These are phyloP conservation scores for Saraca asoca DNA, from an alignment of 331 rosid genomes.

Conservation along the genomic window DNA sequence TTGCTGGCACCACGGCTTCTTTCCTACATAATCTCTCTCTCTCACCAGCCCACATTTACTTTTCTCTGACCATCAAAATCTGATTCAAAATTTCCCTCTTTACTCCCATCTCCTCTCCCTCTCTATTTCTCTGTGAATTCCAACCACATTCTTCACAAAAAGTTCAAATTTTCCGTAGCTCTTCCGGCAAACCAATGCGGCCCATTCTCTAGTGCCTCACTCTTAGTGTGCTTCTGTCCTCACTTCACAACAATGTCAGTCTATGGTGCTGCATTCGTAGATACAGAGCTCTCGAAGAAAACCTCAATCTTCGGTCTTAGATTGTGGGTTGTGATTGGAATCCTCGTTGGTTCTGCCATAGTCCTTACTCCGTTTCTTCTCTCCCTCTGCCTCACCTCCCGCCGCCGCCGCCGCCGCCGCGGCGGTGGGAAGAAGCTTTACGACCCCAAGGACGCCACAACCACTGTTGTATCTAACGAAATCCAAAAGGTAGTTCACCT, in stretches of 20 bases:
- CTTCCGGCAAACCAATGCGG: conserved; percentile 37
- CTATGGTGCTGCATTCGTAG: conserved; percentile 77
- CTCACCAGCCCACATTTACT: neutral
- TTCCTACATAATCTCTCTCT: neutral
- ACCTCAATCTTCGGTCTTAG: conserved; percentile 91
- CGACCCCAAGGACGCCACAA: conserved; percentile 26
- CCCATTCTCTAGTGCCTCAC: conserved; percentile 22
- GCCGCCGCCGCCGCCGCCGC: conserved; percentile 50
- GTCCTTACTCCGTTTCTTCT: conserved; percentile 80
- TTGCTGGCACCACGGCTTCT: no score
- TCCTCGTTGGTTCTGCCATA: conserved; percentile 73
- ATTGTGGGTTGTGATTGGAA: conserved; percentile 91
- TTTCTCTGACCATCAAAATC: neutral
- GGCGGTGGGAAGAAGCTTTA: conserved; percentile 25
- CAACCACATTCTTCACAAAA: conserved; percentile 20
- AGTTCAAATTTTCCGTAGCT: no score
- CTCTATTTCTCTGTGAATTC: neutral
- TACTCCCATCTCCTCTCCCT: conserved; percentile 9
- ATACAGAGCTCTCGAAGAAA: conserved; percentile 70
- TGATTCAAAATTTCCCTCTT: conserved; percentile 17
- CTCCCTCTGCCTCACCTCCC: conserved; percentile 87
- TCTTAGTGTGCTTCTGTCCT: neutral
- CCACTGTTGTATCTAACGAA: conserved; percentile 60
- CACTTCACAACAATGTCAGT: conserved; percentile 51
- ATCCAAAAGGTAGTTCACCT: conserved; percentile 73